Conservation (phyloP, 139 green algal species). For the Pedinophyceae sp. region DNA sequence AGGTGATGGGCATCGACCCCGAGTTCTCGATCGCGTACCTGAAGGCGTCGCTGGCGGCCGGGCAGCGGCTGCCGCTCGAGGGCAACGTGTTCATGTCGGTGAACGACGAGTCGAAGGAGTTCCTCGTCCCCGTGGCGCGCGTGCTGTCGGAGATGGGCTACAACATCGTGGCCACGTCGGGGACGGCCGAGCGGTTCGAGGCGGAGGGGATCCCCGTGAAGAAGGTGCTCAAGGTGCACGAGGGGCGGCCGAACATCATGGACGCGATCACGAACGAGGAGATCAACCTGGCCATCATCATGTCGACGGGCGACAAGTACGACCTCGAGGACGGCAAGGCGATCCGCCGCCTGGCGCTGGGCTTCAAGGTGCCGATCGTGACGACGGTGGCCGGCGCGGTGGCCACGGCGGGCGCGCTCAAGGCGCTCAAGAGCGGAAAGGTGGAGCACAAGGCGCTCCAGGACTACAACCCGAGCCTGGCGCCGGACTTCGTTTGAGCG, state of each 20-base stretch:
- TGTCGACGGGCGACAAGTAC: constrained; percentile 61
- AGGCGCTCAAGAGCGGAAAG: constrained; percentile 45
- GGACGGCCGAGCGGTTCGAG: constrained; percentile 53
- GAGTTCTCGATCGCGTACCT: constrained; percentile 80
- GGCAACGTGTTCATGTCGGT: constrained; percentile 88
- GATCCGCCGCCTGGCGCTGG: constrained; percentile 73
- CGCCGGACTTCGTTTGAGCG: too few species aligned
- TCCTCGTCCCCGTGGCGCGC: constrained; percentile 57
- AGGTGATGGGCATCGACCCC: constrained; percentile 91
- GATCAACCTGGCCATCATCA: constrained; percentile 87
- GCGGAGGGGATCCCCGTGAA: constrained; percentile 33
- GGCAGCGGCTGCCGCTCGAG: constrained; percentile 50
- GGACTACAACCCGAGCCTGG: too few species aligned
- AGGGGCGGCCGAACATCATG: constrained; percentile 77
- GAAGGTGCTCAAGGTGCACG: constrained; percentile 89
- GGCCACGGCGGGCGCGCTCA: constrained; percentile 68
- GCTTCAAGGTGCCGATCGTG: constrained; percentile 69
- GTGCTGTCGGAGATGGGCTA: constrained; percentile 75
- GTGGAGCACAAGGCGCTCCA: constrained; percentile 72
- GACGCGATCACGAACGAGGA: constrained; percentile 70
- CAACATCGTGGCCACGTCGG: constrained; percentile 66
- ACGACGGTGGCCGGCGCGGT: constrained; percentile 81
- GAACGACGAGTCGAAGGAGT: constrained; percentile 76
- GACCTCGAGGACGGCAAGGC: constrained; percentile 85
- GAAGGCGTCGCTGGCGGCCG: constrained; percentile 90